A percentile compares a stretch with the other conserved stretches of the same genome.
Evolutionary conservation across 2,329 filamentous ascomycete species (phyloP).

Genomic region (Zymoseptoria passerinii): DNA sequence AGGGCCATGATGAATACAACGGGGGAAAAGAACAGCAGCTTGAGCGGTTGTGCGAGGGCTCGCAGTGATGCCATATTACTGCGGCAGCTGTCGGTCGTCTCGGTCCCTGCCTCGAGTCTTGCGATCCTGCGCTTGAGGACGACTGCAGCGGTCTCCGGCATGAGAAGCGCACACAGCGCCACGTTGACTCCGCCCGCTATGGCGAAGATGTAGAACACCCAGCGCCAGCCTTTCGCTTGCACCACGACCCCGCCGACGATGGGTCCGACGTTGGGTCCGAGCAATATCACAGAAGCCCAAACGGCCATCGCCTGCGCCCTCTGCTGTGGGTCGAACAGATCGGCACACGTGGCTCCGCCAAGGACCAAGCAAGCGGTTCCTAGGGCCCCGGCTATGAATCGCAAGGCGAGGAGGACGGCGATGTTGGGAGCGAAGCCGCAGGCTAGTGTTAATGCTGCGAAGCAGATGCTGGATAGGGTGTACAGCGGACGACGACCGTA

Average conservation of each 20-base stretch:
- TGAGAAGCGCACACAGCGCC: not conserved
- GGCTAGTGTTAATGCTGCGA: constrained; percentile 18
- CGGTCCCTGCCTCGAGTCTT: constrained; percentile 41
- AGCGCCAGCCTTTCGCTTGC: constrained; percentile 41
- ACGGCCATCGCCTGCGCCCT: constrained; percentile 40
- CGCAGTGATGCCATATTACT: constrained; percentile 40
- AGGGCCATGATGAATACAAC: constrained; percentile 42
- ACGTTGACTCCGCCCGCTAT: not conserved
- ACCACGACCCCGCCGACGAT: constrained; percentile 45
- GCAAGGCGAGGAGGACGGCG: constrained; percentile 34
- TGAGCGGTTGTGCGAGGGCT: constrained; percentile 39
- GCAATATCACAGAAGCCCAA: not conserved
- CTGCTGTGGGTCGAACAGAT: constrained; percentile 32
- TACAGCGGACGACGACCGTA: constrained; percentile 29
- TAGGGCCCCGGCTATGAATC: constrained; percentile 34
- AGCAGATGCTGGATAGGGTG: constrained; percentile 16
- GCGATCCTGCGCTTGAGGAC: constrained; percentile 30
- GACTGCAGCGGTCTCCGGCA: constrained; percentile 17
- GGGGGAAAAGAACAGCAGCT: constrained; percentile 34
- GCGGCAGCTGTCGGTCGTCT: constrained; percentile 35
- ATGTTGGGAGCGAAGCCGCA: constrained; percentile 30
- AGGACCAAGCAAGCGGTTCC: constrained; percentile 34
- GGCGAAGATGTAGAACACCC: constrained; percentile 40
- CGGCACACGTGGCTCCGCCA: constrained; percentile 36
- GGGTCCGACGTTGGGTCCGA: constrained; percentile 33